These are phyloP conservation scores for Tricholoma saponaceum DNA, from an alignment of 768 basidiomycete species.

Conservation along the genomic window DNA sequence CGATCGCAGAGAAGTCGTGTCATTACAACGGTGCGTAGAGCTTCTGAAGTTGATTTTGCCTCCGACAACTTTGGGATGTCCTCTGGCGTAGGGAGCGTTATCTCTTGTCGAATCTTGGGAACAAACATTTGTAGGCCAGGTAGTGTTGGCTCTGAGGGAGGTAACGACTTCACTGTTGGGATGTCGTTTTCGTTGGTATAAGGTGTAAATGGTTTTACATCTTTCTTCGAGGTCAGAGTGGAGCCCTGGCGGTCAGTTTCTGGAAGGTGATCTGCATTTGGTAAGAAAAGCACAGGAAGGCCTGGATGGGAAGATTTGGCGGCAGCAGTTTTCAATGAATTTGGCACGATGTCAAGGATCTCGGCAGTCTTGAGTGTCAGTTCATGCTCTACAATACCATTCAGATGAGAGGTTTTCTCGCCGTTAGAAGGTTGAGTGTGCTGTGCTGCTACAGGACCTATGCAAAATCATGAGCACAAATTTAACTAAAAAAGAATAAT, in stretches of 20 bases:
- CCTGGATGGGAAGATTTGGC: background rate
- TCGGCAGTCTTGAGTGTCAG: background rate
- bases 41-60: conserved; percentile 50
- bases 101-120: background rate
- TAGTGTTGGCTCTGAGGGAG: conserved; percentile 7
- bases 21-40: conserved; percentile 59
- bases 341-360: too few relatives aligned
- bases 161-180: background rate
- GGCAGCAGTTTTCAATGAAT: background rate
- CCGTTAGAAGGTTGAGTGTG: background rate
- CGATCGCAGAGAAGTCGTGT: conserved; percentile 55
- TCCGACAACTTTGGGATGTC: conserved; percentile 36
- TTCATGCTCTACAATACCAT: background rate
- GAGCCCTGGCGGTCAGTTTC: background rate
- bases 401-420: background rate
- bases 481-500: background rate
- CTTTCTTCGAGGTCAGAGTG: background rate
- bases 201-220: background rate
- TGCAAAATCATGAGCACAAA: background rate
- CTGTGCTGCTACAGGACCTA: background rate
- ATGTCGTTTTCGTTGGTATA: background rate
- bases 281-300: background rate
- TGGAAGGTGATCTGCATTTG: background rate
- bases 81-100: conserved; percentile 12
- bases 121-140: background rate